Conservation (phyloP, 2,329 filamentous ascomycete genomes). For the Didymellaceae sp. region DNA sequence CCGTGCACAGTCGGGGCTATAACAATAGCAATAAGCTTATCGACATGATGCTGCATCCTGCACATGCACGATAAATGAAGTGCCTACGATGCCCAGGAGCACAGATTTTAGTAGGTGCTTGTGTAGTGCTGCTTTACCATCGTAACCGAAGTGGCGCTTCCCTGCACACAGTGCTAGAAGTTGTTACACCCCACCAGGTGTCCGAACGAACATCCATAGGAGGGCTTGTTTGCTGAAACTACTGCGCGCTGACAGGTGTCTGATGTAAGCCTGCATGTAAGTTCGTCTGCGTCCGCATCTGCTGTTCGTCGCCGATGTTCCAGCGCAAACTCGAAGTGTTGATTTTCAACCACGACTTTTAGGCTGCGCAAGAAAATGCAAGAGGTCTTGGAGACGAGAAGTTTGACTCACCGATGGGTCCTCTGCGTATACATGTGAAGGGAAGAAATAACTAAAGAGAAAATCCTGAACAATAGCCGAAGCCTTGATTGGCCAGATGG, state of each 20-base stretch:
- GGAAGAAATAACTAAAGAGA: neutral
- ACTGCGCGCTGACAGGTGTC: constrained; percentile 6
- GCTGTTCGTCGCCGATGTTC: too few relatives aligned
- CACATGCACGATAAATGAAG: constrained; percentile 8
- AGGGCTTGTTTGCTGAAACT: too few relatives aligned
- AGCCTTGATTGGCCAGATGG: constrained; percentile 5
- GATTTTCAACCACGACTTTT: too few relatives aligned
- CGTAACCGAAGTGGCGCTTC: constrained; percentile 6
- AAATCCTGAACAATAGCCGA: constrained; percentile 4
- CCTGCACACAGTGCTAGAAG: neutral
- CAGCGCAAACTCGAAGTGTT: too few relatives aligned
- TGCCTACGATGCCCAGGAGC: neutral
- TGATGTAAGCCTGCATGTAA: neutral
- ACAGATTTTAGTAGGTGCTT: neutral
- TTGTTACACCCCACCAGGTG: too few relatives aligned
- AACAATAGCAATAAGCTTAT: constrained; percentile 3
- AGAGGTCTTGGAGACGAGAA: neutral
- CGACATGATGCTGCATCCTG: constrained; percentile 9
- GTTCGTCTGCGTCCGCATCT: neutral
- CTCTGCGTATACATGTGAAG: neutral
- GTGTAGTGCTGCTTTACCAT: constrained; percentile 10
- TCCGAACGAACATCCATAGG: too few relatives aligned
- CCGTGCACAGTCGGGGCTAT: neutral
- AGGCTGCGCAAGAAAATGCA: too few relatives aligned
- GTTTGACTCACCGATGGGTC: constrained; percentile 5